Evolutionary conservation across 2,329 filamentous ascomycete genomes (phyloP).

Genomic region (Aphanoascus verrucosus): DNA sequence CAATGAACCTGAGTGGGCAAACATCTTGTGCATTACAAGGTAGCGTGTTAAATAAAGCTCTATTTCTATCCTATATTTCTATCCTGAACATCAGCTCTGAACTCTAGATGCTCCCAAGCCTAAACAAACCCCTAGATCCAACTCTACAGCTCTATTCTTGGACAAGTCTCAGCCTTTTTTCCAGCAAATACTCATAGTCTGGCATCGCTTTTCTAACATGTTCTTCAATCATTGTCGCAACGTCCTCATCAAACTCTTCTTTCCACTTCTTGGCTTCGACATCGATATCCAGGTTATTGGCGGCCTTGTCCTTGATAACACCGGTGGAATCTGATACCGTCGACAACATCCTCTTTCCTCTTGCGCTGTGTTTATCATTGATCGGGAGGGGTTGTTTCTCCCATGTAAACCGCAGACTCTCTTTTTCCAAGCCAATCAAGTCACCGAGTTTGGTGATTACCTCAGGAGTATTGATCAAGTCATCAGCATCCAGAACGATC

Average conservation of each 20-base stretch:
- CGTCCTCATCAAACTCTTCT: conserved; percentile 27
- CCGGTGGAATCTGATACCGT: conserved; percentile 27
- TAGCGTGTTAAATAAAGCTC: too few species aligned
- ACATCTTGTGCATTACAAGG: too few species aligned
- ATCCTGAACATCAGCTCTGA: too few species aligned
- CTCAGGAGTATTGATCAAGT: conserved; percentile 28
- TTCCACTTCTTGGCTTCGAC: conserved; percentile 29
- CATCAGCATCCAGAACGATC: conserved; percentile 31
- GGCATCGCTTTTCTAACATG: conserved; percentile 27
- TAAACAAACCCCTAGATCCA: too few species aligned
- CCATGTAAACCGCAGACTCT: conserved; percentile 27
- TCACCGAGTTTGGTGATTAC: conserved; percentile 24
- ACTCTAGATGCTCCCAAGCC: too few species aligned
- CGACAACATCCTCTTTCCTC: conserved; percentile 18
- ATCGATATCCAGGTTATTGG: conserved; percentile 25
- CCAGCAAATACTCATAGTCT: conserved; percentile 33
- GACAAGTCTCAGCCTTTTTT: conserved; percentile 6
- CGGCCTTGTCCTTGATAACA: conserved; percentile 26
- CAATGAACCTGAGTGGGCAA: too few species aligned
- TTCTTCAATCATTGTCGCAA: conserved; percentile 20
- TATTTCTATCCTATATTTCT: too few species aligned
- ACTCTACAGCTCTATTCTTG: background rate
- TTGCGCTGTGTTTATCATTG: background rate
- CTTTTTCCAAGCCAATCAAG: conserved; percentile 26
- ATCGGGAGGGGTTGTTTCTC: conserved; percentile 1